Percentiles rank a stretch among this genome's conserved stretches.
These are phyloP conservation scores for Fusarium globosum DNA, from an alignment of 2,329 filamentous ascomycete genomes.

Conservation along the genomic window DNA sequence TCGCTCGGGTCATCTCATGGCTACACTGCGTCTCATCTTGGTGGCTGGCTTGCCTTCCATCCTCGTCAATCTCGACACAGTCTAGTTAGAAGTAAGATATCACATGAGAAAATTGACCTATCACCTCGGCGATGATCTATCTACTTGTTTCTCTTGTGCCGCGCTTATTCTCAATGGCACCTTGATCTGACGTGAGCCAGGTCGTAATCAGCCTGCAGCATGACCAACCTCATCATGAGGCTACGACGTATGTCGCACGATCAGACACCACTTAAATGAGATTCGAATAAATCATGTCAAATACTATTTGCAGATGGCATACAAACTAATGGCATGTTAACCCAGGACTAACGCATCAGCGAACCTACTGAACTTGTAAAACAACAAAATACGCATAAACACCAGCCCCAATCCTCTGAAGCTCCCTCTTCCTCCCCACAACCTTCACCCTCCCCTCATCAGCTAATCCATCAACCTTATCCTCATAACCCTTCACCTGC, in stretches of 20 bases:
- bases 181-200: slow-evolving; percentile 3
- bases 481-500: slow-evolving; percentile 56
- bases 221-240: not conserved
- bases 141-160: not conserved
- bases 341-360: not conserved
- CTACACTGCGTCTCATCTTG: not conserved
- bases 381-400: slow-evolving; percentile 26
- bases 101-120: too few relatives aligned
- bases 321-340: not conserved
- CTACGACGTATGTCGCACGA: not conserved
- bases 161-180: not conserved
- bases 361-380: not conserved
- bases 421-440: not conserved
- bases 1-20: not conserved
- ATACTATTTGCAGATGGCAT: not conserved
- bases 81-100: not conserved
- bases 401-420: slow-evolving; percentile 15
- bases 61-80: fast-evolving
- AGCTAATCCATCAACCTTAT: slow-evolving; percentile 49
- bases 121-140: fast-evolving
- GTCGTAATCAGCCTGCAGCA: not conserved
- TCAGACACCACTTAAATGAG: fast-evolving
- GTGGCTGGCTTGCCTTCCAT: not conserved
- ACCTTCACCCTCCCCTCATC: not conserved
- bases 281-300: not conserved